Base-by-base conservation (phyloP, 1,139 yeast genomes). In the Wickerhamomyces sp. region DNA sequence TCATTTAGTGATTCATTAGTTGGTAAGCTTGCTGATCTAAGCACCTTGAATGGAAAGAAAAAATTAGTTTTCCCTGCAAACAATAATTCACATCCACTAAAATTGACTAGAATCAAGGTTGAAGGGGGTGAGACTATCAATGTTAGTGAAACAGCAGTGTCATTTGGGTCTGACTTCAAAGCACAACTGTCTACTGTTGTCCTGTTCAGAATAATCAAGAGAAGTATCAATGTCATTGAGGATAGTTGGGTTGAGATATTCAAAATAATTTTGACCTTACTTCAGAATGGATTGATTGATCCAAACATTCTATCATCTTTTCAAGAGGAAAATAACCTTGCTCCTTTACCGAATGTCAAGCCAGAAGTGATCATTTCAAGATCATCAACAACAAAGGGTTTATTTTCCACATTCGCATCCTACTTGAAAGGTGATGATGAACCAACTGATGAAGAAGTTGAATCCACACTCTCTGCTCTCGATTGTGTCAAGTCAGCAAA, bases 351-450 rank as follows among this genome's bases (percentile, higher is more conserved):
- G 1, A 75, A 72, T 48, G 84, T 89, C 4, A 72, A 75, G 47
- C 88, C 96, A 0, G 79, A 80, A 35, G 78, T 78, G 54, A 73
- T 80, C 7, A 76, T 88, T 37, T 79, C 79, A 47, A 76, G 87
- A 53, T 67, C 79, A 0, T 80, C 79, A 47, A 73, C 79, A 27
- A 76, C 73, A 26, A 85, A 81, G 56, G 95, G 98, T 2, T 62
- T 94, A 27, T 78, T 94, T 48, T 87, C 96, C 1, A 86, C 98
- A 0, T 83, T 94, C 56, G 90, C 97, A 1, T 89, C 96, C 0
- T 91, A 90, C 59, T 75, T 94, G 64, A 87, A 94, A 54, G 94
- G 97, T 14, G 97, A 90, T 56, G 95, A 87, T 8, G 97, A 91
- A 62, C 99, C 99, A 5, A 78, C 94, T 1, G 95, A 86, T 47